These are phyloP conservation scores for Olyra latifolia DNA, from an alignment of 176 grass and related monocot species.

Conservation along the genomic window DNA sequence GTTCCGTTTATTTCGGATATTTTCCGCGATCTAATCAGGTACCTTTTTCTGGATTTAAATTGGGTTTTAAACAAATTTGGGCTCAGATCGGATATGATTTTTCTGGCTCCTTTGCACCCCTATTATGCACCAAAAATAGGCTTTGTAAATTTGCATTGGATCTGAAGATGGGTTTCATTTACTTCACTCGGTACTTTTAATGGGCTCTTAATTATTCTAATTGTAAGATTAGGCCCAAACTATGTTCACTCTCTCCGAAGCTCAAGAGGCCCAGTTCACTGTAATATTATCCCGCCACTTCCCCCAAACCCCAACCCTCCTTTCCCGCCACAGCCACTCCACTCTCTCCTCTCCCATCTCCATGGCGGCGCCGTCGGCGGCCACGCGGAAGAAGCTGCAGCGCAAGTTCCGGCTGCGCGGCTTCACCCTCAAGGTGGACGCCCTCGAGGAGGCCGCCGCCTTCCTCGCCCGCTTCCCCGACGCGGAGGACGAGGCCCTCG, in stretches of 20 bases:
- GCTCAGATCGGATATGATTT: too few relatives aligned
- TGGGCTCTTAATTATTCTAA: background rate
- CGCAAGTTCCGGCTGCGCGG: constrained; percentile 79
- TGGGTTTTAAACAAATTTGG: too few relatives aligned
- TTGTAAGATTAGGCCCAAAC: background rate
- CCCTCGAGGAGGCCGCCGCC: constrained; percentile 67
- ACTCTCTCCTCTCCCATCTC: background rate
- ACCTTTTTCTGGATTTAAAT: too few relatives aligned
- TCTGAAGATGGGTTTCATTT: background rate
- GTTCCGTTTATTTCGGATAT: too few relatives aligned
- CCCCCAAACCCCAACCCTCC: background rate
- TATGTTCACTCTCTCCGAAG: background rate
- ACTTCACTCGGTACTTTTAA: background rate
- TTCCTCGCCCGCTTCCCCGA: constrained; percentile 74
- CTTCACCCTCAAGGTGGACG: constrained; percentile 87
- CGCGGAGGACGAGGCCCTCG: constrained; percentile 82
- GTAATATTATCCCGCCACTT: constrained; percentile 29
- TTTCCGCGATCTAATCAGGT: too few relatives aligned
- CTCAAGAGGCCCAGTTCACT: background rate
- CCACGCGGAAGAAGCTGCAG: constrained; percentile 70
- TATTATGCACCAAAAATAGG: too few relatives aligned
- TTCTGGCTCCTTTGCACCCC: too few relatives aligned
- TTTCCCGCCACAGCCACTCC: constrained; percentile 34
- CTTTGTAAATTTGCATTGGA: background rate
- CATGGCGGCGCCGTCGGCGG: constrained; percentile 54